A percentile compares a stretch with the other conserved stretches of the same genome.
Conservation (phyloP, 768 basidiomycete species). For the Albatrellus ellisii region DNA sequence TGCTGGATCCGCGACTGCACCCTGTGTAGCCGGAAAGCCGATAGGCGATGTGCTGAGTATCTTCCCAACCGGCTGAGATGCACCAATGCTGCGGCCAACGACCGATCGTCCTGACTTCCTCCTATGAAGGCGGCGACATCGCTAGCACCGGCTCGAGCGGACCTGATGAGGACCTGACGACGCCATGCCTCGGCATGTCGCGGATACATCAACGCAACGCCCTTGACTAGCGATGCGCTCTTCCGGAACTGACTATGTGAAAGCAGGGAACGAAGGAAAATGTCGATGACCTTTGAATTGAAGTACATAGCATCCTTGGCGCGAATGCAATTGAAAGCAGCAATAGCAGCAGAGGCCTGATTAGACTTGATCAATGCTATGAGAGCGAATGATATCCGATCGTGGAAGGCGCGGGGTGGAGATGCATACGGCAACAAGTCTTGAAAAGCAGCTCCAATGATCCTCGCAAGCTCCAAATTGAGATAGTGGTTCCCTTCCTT, state of each 20-base stretch:
- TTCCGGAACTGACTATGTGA: constrained; percentile 25
- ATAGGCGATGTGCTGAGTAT: not conserved
- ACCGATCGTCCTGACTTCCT: not conserved
- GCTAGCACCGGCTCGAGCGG: constrained; percentile 2
- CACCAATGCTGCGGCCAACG: not conserved
- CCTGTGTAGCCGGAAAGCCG: not conserved
- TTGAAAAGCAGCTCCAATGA: constrained; percentile 16
- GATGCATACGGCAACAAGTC: constrained; percentile 21
- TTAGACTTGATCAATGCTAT: constrained; percentile 24
- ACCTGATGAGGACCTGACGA: constrained; percentile 18
- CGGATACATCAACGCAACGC: constrained; percentile 13
- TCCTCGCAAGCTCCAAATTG: constrained; percentile 7
- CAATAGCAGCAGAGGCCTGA: constrained; percentile 23
- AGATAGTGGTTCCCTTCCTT: constrained; percentile 6
- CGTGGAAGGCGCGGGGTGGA: constrained; percentile 29
- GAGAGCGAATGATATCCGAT: constrained; percentile 26
- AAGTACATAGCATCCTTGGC: constrained; percentile 25
- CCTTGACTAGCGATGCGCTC: constrained; percentile 21
- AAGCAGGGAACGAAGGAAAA: constrained; percentile 27
- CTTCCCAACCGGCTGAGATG: not conserved
- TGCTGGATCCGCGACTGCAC: not conserved
- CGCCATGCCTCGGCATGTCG: constrained; percentile 19
- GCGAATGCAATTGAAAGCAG: constrained; percentile 28
- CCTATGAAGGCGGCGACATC: not conserved
- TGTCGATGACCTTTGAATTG: constrained; percentile 22